Base-by-base conservation (phyloP, 2,329 filamentous ascomycete species). In the Aspergillus nomiae region DNA sequence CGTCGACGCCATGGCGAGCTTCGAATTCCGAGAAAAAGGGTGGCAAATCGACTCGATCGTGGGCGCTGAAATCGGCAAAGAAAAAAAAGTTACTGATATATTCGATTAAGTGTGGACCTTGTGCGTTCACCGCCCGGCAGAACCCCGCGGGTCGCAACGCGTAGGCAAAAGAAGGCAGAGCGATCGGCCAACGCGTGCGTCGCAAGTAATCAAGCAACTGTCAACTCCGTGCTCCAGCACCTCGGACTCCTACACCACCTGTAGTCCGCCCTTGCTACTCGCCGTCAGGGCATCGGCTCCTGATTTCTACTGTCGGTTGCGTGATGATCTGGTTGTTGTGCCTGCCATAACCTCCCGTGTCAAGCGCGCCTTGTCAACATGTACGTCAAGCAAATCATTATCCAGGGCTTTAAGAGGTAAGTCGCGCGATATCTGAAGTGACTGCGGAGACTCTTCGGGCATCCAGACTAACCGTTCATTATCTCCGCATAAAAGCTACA, bases 321-420 rank as follows among this genome's bases (percentile, higher is more conserved):
- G 74, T 71, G 72, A 75, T 75, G 74, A 68, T 69, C 60, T 60
- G 64, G 69, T 64, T 65, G 63, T 66, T 69, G 41, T 64, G 64
- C 65, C 59, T 71, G 63, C 38, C 60, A 69, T 68, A 60, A 50
- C 60, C 60, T 62, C 59, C 70, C 71, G 70, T 70, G 70, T 73
- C 71, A 66, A 70, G 69, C 73, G 66, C 69, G 55, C 64, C 53
- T 68, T 64, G 65, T 68, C 78, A 85, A 77, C 71, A 97, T 97
- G 94, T 95, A 96, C 84, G 97, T 99, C 86, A 99, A 99, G 81
- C 95, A 99, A 84, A 97, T 98, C 79, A 98, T 97, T 80, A 98
- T 99, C 77, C 95, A 99, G 80, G 95, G 95, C 88, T 99, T 99
- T 83, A 99, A 99, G 83, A 97, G 93, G 93, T 96, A 80, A 70